These are phyloP conservation scores for Cutaneotrichosporon curvatum DNA, from an alignment of 1,284 basidiomycete species.

Conservation along the genomic window DNA sequence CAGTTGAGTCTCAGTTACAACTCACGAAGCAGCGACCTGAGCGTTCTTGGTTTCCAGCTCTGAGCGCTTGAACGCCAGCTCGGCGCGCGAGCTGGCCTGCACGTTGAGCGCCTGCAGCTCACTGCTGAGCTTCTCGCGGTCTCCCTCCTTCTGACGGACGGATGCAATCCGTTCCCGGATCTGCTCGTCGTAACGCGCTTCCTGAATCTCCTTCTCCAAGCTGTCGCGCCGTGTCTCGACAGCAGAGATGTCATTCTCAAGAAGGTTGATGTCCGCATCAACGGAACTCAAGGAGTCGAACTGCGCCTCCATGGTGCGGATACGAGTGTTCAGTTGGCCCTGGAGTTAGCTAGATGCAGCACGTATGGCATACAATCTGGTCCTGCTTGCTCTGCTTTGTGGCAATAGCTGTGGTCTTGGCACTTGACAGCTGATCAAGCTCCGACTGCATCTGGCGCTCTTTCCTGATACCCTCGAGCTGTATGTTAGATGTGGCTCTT, in stretches of 20 bases:
- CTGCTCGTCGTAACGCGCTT: conserved; percentile 62
- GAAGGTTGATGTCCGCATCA: conserved; percentile 55
- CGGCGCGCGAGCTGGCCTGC: conserved; percentile 77
- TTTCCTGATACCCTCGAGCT: conserved; percentile 28
- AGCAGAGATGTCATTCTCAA: conserved; percentile 62
- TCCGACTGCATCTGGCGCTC: conserved; percentile 40
- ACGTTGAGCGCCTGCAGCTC: conserved; percentile 69
- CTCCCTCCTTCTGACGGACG: conserved; percentile 59
- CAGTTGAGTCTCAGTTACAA: conserved; percentile 15
- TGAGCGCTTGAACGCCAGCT: conserved; percentile 65
- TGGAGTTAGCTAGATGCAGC: conserved; percentile 8
- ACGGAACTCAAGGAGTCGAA: conserved; percentile 57
- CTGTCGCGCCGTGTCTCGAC: conserved; percentile 56
- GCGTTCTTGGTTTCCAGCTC: conserved; percentile 60
- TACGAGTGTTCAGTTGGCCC: conserved; percentile 29
- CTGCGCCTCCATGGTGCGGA: conserved; percentile 51
- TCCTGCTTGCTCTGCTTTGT: conserved; percentile 49
- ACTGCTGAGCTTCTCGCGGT: conserved; percentile 61
- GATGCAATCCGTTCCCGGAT: conserved; percentile 57
- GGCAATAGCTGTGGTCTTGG: conserved; percentile 29
- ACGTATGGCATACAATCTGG: conserved; percentile 54
- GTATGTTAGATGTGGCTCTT: conserved; percentile 1
- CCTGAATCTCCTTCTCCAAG: conserved; percentile 55
- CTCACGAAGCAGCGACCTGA: conserved; percentile 64
- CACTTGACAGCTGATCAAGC: conserved; percentile 27